Conservation (phyloP, 2,329 filamentous ascomycete genomes). For the Fusarium sp. region DNA sequence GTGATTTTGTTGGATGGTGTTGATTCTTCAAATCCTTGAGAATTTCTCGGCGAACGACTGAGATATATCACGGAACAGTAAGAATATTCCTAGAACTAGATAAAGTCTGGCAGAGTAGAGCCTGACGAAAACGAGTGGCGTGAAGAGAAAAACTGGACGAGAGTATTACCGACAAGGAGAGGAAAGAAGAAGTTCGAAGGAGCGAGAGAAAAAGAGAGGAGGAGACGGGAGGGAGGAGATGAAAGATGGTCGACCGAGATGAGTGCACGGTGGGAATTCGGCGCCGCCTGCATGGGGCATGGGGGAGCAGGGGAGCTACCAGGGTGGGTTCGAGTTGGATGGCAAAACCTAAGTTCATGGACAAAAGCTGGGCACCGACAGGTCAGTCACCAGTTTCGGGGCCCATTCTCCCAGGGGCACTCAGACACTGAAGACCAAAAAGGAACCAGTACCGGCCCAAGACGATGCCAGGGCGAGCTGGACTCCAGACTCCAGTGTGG, state of each 20-base stretch:
- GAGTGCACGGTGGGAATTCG: conserved; percentile 42
- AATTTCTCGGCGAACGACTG: conserved; percentile 40
- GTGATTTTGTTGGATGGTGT: conserved; percentile 30
- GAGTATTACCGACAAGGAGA: conserved; percentile 42
- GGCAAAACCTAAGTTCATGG: conserved; percentile 6
- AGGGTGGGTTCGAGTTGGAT: conserved; percentile 27
- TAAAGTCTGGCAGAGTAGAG: conserved; percentile 39
- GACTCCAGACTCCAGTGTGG: background rate
- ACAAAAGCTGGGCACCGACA: conserved; percentile 35
- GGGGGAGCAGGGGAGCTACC: background rate
- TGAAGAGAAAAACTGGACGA: conserved; percentile 49
- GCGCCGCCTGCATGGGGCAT: conserved; percentile 29
- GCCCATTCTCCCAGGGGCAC: conserved; percentile 29
- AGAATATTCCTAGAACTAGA: conserved; percentile 40
- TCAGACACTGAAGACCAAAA: conserved; percentile 27
- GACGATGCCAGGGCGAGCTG: conserved; percentile 23
- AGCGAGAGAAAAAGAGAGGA: conserved; percentile 38
- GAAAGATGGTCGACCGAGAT: conserved; percentile 42
- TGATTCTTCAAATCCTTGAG: conserved; percentile 21
- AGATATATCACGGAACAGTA: conserved; percentile 22
- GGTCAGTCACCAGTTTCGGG: conserved; percentile 25
- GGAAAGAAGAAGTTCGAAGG: conserved; percentile 40
- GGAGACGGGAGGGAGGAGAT: conserved; percentile 39
- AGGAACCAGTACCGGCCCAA: conserved; percentile 27
- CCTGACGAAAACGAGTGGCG: conserved; percentile 52